phyloP scores from a whole-genome alignment of 371 early-diverging fungal species.

The Apophysomyces trapeziformis region DNA sequence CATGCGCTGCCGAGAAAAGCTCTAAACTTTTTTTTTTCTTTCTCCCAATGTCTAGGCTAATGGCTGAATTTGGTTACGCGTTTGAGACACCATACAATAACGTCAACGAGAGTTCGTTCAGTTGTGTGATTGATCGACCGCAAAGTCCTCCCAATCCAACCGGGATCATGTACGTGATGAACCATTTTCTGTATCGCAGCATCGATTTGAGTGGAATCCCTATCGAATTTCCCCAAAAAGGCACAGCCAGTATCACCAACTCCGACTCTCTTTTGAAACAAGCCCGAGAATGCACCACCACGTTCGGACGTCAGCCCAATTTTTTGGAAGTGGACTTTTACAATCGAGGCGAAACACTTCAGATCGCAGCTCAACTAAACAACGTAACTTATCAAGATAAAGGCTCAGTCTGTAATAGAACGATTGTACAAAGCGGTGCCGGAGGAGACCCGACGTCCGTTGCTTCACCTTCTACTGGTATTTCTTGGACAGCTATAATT shows the following conservation, averaged over 20 bases:
- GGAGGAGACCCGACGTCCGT: background rate
- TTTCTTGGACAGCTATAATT: background rate
- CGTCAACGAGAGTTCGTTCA: constrained; percentile 25
- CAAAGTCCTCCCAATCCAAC: constrained; percentile 19
- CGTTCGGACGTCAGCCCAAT: constrained; percentile 64
- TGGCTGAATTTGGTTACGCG: constrained; percentile 48
- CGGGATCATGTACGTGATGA: constrained; percentile 52
- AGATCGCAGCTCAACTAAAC: constrained; percentile 66
- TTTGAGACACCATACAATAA: constrained; percentile 58
- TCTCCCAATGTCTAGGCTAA: constrained; percentile 36
- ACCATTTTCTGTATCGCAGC: constrained; percentile 51
- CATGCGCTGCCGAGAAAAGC: background rate
- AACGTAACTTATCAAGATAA: constrained; percentile 53
- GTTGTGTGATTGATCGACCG: constrained; percentile 55
- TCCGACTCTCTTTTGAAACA: constrained; percentile 44
- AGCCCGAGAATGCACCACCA: constrained; percentile 44
- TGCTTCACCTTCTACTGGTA: background rate
- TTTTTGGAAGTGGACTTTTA: constrained; percentile 81
- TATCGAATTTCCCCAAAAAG: constrained; percentile 57
- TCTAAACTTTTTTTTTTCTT: background rate
- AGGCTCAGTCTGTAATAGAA: background rate
- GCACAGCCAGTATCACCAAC: constrained; percentile 54
- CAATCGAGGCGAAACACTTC: constrained; percentile 60
- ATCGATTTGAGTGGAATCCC: constrained; percentile 25
- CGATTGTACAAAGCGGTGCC: background rate